These are phyloP conservation scores for Zygosaccharomyces rouxii DNA, from an alignment of 805 yeast genomes.

Conservation along the genomic window DNA sequence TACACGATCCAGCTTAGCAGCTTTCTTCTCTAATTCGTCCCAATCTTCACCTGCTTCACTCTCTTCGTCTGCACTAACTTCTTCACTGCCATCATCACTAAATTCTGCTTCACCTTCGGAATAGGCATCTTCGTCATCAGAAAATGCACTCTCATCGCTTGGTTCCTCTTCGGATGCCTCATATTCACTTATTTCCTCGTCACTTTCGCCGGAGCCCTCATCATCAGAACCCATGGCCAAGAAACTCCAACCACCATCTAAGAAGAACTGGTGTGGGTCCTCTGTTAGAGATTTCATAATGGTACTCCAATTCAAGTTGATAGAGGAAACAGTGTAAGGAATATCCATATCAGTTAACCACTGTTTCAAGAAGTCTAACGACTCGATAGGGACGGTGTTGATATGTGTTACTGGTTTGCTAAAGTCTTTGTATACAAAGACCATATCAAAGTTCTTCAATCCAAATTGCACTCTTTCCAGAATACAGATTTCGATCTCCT, in stretches of 20 bases:
- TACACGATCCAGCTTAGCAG: constrained; percentile 38
- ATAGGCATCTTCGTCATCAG: constrained; percentile 36
- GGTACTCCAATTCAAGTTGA: constrained; percentile 91
- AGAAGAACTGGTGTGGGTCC: constrained; percentile 91
- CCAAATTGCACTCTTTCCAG: constrained; percentile 97
- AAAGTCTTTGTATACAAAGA: constrained; percentile 93
- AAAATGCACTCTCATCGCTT: constrained; percentile 39
- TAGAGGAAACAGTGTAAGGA: constrained; percentile 90
- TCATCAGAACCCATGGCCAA: constrained; percentile 83
- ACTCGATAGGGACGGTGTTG: constrained; percentile 90
- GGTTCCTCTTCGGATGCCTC: constrained; percentile 44
- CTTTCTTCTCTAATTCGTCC: constrained; percentile 39
- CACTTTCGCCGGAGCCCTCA: constrained; percentile 63
- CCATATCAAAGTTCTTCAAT: constrained; percentile 90
- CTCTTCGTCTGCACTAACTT: constrained; percentile 28
- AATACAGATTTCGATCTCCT: constrained; percentile 91
- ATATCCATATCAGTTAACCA: constrained; percentile 98
- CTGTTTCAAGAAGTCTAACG: constrained; percentile 85
- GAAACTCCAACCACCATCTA: constrained; percentile 95
- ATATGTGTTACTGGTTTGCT: constrained; percentile 82
- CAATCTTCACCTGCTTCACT: constrained; percentile 40
- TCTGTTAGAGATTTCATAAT: constrained; percentile 91
- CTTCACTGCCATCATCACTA: constrained; percentile 34
- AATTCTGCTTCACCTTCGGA: constrained; percentile 36
- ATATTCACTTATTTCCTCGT: constrained; percentile 54